phyloP scores from a whole-genome alignment of 73 alveolate genomes.

The Paramecium caudatum region DNA sequence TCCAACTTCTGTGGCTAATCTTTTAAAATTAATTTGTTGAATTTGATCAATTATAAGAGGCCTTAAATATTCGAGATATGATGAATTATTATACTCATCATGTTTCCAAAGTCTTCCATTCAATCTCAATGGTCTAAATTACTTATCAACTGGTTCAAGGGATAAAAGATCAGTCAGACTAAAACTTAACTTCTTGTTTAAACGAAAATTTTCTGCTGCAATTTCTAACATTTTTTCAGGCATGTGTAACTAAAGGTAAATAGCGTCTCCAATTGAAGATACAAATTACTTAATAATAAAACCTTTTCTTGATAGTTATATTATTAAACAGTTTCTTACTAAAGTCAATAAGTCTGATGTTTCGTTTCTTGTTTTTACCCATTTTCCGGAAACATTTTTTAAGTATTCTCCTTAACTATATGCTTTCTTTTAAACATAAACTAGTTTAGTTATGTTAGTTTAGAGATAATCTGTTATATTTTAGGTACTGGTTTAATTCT shows the following conservation, averaged over 20 bases:
- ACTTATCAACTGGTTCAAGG: conserved; percentile 35
- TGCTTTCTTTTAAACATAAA: conserved; percentile 12
- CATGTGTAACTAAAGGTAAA: background rate
- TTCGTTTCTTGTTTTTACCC: conserved; percentile 19
- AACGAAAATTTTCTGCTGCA: conserved; percentile 15
- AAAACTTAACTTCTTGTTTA: conserved; percentile 14
- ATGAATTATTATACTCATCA: conserved; percentile 19
- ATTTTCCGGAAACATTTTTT: background rate
- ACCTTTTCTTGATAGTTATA: conserved; percentile 27
- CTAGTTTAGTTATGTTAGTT: background rate
- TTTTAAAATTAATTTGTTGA: conserved; percentile 25
- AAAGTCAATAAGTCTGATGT: conserved; percentile 24
- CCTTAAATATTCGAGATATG: conserved; percentile 36
- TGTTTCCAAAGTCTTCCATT: conserved; percentile 52
- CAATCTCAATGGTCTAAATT: conserved; percentile 40
- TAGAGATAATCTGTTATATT: conserved; percentile 24
- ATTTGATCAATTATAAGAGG: conserved; percentile 33
- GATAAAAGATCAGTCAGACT: conserved; percentile 37
- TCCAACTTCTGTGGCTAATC: conserved; percentile 30
- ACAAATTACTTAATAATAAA: background rate
- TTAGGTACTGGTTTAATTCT: background rate
- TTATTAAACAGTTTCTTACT: background rate
- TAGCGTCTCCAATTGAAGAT: conserved; percentile 26
- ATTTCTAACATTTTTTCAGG: conserved; percentile 26
- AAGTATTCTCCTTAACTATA: conserved; percentile 50